Evolutionary conservation across 2,329 filamentous ascomycete genomes (phyloP).

Genomic region (Monilinia fructicola): DNA sequence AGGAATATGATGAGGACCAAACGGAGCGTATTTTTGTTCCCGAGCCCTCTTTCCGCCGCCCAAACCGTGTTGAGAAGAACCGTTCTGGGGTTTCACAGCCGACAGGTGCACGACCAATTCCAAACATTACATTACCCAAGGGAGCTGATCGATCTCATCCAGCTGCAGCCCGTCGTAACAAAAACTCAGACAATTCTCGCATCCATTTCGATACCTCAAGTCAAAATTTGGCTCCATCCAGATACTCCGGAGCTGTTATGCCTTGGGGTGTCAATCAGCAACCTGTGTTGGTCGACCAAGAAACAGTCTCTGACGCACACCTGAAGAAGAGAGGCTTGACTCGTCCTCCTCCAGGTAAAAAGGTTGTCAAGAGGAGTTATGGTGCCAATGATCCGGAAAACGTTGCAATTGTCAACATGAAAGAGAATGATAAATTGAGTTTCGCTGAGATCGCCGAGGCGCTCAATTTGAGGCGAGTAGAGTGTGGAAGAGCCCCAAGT

Average conservation of each 20-base stretch:
- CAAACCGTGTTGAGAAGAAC: slow-evolving; percentile 10
- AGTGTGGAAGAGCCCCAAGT: slow-evolving; percentile 27
- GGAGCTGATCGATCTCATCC: background rate
- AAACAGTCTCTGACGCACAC: slow-evolving; percentile 31
- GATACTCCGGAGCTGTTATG: slow-evolving; percentile 31
- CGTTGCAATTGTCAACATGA: slow-evolving; percentile 38
- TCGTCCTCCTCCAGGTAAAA: slow-evolving; percentile 24
- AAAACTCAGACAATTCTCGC: background rate
- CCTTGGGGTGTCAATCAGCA: slow-evolving; percentile 31
- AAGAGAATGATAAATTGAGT: slow-evolving; percentile 29
- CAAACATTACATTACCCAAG: background rate
- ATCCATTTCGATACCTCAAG: slow-evolving; percentile 20
- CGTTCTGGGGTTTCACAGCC: slow-evolving; percentile 3
- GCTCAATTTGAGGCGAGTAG: slow-evolving; percentile 33
- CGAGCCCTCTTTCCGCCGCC: background rate
- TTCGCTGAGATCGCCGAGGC: slow-evolving; percentile 33
- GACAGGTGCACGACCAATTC: background rate
- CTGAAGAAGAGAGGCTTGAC: slow-evolving; percentile 34
- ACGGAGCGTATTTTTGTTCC: background rate
- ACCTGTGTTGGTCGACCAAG: slow-evolving; percentile 27
- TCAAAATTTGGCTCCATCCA: slow-evolving; percentile 25
- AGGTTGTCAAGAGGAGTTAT: slow-evolving; percentile 34
- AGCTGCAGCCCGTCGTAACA: background rate
- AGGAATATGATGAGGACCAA: slow-evolving; percentile 2
- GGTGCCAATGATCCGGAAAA: slow-evolving; percentile 41